Percentiles rank a stretch among this genome's conserved stretches.
These are phyloP conservation scores for Didymella segeticola DNA, from an alignment of 2,329 filamentous ascomycete genomes.

Conservation along the genomic window DNA sequence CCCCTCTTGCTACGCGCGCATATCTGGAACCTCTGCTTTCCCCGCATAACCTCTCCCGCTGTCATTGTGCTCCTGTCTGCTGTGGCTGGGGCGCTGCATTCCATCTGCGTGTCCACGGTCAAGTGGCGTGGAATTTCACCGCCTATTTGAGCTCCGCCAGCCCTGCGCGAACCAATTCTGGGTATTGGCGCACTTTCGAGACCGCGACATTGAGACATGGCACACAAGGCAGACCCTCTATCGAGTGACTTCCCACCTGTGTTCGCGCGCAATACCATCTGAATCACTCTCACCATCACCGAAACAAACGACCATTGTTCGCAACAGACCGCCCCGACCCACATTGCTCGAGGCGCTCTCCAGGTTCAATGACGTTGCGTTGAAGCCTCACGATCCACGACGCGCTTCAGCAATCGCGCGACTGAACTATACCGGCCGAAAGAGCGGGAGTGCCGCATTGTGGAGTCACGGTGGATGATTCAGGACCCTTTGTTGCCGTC, in stretches of 20 bases:
- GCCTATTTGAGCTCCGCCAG: slow-evolving; percentile 22
- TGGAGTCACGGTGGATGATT: neutral
- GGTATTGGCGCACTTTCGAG: neutral
- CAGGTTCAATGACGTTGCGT: slow-evolving; percentile 13
- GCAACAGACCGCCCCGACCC: slow-evolving; percentile 7
- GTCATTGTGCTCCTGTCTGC: neutral
- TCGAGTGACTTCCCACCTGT: slow-evolving; percentile 45
- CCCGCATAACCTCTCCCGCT: neutral
- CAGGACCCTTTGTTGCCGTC: slow-evolving; percentile 1
- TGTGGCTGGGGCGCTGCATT: slow-evolving; percentile 6
- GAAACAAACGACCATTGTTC: neutral
- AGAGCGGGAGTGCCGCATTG: neutral
- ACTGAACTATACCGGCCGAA: neutral
- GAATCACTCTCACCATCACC: slow-evolving; percentile 5
- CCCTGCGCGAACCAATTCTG: slow-evolving; percentile 9
- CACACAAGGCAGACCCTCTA: slow-evolving; percentile 44
- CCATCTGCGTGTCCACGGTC: slow-evolving; percentile 23
- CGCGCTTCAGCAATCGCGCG: neutral
- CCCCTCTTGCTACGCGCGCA: neutral
- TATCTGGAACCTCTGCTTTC: slow-evolving; percentile 1
- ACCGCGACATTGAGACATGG: slow-evolving; percentile 35
- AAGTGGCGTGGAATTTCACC: slow-evolving; percentile 38
- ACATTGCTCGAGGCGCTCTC: slow-evolving; percentile 2
- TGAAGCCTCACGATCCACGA: slow-evolving; percentile 3
- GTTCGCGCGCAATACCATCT: slow-evolving; percentile 30